Conservation (phyloP, 2,329 filamentous ascomycete genomes). For the Colletotrichum tabaci region DNA sequence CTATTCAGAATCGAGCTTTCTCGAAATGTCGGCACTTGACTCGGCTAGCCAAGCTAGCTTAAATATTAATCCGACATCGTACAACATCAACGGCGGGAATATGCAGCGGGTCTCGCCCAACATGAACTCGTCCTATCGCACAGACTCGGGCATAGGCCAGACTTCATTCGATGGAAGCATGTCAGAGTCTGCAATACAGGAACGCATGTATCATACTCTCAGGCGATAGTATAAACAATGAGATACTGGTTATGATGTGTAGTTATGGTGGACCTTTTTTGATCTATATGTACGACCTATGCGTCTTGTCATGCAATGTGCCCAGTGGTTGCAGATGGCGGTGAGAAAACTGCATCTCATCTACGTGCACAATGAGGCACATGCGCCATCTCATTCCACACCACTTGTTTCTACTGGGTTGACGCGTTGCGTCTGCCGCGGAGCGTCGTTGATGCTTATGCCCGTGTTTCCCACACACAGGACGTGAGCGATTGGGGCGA, state of each 20-base stretch:
- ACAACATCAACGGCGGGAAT: slow-evolving; percentile 6
- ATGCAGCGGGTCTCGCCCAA: slow-evolving; percentile 28
- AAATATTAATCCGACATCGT: slow-evolving; percentile 17
- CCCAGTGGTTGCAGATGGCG: not conserved
- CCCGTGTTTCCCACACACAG: not conserved
- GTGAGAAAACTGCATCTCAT: not conserved
- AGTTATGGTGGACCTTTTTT: no score
- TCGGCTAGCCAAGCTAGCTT: slow-evolving; percentile 28
- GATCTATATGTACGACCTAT: no score
- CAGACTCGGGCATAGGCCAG: slow-evolving; percentile 12
- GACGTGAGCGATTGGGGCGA: not conserved
- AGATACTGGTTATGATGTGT: not conserved
- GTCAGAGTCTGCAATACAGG: slow-evolving; percentile 21
- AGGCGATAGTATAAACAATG: slow-evolving; percentile 33
- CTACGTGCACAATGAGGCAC: no score
- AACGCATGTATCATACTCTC: slow-evolving; percentile 30
- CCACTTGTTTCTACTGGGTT: not conserved
- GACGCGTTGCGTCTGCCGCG: not conserved
- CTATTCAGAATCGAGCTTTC: slow-evolving; percentile 33
- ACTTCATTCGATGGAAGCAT: slow-evolving; percentile 17
- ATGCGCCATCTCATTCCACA: no score
- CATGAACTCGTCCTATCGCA: slow-evolving; percentile 16
- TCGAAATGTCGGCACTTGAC: slow-evolving; percentile 29
- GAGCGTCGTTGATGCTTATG: not conserved
- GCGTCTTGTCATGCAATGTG: not conserved